Evolutionary conservation across 2,329 filamentous ascomycete species (phyloP), one percentile per base, ranked within the genome.

Genomic region (Talaromyces pinophilus): DNA sequence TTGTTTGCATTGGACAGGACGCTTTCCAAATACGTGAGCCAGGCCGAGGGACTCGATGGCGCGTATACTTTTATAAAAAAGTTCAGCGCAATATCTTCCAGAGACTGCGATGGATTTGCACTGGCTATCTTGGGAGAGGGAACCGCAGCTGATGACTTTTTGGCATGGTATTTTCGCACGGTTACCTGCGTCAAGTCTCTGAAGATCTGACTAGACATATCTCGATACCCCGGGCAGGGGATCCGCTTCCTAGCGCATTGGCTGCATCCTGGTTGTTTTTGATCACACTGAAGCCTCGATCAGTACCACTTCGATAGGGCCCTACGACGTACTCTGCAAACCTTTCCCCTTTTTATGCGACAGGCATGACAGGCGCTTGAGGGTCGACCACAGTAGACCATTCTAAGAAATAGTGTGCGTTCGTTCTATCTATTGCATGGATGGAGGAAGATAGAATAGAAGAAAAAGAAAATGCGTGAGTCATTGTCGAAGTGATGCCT

Each of bases 351-450:
- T 57, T 57, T 57, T 6, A 11, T 38, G 5, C 54, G 54, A 8
- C 54, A 57, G 5, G 54, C 54, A 57, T 57, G 33, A 11, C 54
- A 55, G n/a, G 52, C 30, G n/a, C 17, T 30, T 1, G 52, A 55
- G 7, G 52, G 52, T 19, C n/a, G 52, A 35, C 52, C 52, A 35
- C 52, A 55, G n/a, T 55, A 55, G 30, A 35, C 52, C 52, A 55
- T 55, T 52, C 3, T 17, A 6, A 52, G 13, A 15, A 17, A 30
- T 30, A 52, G 48, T 25, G 11, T 4, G 22, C 22, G n/a, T 52
- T 17, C 19, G 2, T 5, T 52, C 13, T 5, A 30, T 10, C 13
- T 30, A 22, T 25, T 13, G 1, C 15, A 8, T 25, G 10, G 1
- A 28, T 28, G 5, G 28, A 50, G 17, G 11, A 28, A 48, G 1